Percentiles rank a stretch among this genome's conserved stretches.
phyloP scores from a whole-genome alignment of 2,329 filamentous ascomycete species.

The Rachicladosporium sp. region DNA sequence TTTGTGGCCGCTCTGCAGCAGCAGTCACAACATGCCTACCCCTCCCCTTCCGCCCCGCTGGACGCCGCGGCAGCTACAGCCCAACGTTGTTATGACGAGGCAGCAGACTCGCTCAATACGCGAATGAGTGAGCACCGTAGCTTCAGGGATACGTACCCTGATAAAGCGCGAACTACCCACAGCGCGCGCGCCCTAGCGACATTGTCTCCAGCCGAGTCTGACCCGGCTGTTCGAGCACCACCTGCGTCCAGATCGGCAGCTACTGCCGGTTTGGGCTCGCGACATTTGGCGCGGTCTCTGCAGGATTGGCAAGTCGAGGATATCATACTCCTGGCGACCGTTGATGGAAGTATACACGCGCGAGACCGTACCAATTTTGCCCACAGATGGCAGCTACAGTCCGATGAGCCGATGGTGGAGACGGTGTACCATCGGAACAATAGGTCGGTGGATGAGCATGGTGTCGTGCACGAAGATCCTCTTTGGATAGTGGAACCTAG shows the following conservation, averaged over 20 bases:
- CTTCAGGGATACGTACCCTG: constrained; percentile 15
- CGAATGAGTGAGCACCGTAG: constrained; percentile 16
- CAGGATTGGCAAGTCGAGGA: constrained; percentile 99
- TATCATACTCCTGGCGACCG: constrained; percentile 98
- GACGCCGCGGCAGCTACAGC: constrained; percentile 11
- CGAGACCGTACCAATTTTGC: constrained; percentile 76
- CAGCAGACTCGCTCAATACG: constrained; percentile 16
- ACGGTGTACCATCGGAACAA: constrained; percentile 69
- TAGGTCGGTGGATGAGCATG: constrained; percentile 47
- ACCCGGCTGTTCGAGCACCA: constrained; percentile 86
- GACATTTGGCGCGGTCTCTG: constrained; percentile 89
- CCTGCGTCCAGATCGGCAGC: constrained; percentile 47
- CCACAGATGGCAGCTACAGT: constrained; percentile 73
- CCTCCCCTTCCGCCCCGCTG: constrained; percentile 6
- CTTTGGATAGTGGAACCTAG: constrained; percentile 93
- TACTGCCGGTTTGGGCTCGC: constrained; percentile 55
- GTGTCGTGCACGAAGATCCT: constrained; percentile 64
- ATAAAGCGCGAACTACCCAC: constrained; percentile 19
- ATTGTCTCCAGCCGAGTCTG: constrained; percentile 75
- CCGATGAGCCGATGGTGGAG: constrained; percentile 79
- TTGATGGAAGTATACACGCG: constrained; percentile 93
- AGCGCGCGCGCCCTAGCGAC: constrained; percentile 94
- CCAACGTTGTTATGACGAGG: constrained; percentile 9
- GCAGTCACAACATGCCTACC: constrained; percentile 17
- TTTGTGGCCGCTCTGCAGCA: constrained; percentile 27